phyloP scores from a whole-genome alignment of 768 basidiomycete species.

The Podaxis sp. region DNA sequence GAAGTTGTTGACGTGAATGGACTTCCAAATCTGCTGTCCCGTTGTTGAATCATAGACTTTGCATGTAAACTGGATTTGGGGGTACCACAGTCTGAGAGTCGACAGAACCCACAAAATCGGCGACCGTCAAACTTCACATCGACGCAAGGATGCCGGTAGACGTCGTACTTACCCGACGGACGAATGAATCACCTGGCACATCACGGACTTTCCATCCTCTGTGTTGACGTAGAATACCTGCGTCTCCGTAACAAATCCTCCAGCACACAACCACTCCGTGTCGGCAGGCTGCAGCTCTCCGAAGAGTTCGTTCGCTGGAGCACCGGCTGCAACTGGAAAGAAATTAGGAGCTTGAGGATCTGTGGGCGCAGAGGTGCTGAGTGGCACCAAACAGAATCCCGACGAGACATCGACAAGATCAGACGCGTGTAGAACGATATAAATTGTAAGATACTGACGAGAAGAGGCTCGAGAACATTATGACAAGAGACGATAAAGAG shows the following conservation, averaged over 20 bases:
- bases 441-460: constrained; percentile 15
- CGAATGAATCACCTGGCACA: constrained; percentile 88
- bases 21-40: constrained; percentile 78
- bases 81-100: constrained; percentile 79
- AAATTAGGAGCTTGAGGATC: constrained; percentile 77
- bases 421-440: neutral
- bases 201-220: constrained; percentile 74
- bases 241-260: constrained; percentile 89
- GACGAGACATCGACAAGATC: constrained; percentile 8
- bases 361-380: constrained; percentile 52
- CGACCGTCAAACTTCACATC: constrained; percentile 16
- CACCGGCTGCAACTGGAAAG: constrained; percentile 71
- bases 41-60: constrained; percentile 82
- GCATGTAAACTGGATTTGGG: constrained; percentile 92
- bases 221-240: constrained; percentile 83
- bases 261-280: constrained; percentile 77
- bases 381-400: neutral
- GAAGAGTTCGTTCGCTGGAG: constrained; percentile 55
- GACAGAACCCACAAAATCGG: neutral
- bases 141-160: neutral
- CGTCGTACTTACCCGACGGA: constrained; percentile 70
- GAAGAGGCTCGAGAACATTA: constrained; percentile 9
- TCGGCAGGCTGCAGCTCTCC: constrained; percentile 78
- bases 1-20: constrained; percentile 81
- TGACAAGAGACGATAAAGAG: neutral